These are phyloP conservation scores for Aspergillus ruber DNA, from an alignment of 2,329 filamentous ascomycete species.

Conservation along the genomic window DNA sequence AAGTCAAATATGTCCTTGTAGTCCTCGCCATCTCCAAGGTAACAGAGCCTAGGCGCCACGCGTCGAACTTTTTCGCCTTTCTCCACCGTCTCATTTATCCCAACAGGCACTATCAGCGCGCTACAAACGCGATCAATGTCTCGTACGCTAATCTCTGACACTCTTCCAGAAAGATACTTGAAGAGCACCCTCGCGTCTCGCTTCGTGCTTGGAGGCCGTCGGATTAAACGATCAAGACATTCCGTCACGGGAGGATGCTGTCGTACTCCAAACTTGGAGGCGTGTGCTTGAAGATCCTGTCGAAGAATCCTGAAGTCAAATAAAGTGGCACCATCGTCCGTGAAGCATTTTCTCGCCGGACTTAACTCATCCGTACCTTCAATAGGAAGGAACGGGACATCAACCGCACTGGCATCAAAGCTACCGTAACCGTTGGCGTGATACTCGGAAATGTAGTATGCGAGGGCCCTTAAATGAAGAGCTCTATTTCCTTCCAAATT, in stretches of 20 bases:
- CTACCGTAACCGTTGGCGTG: slow-evolving; percentile 67
- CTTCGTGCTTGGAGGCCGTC: slow-evolving; percentile 62
- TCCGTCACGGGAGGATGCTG: slow-evolving; percentile 70
- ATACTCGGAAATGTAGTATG: slow-evolving; percentile 77
- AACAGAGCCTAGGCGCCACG: slow-evolving; percentile 67
- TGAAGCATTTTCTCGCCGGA: slow-evolving; percentile 70
- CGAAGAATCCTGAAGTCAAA: slow-evolving; percentile 75
- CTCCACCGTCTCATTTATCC: slow-evolving; percentile 25
- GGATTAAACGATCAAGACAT: slow-evolving; percentile 67
- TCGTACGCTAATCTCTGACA: slow-evolving; percentile 63
- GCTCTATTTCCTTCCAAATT: slow-evolving; percentile 45
- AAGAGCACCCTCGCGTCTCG: slow-evolving; percentile 67
- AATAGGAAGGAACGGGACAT: slow-evolving; percentile 63
- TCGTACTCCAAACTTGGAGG: slow-evolving; percentile 79
- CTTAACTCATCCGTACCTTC: slow-evolving; percentile 61
- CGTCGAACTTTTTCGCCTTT: slow-evolving; percentile 45
- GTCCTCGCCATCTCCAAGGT: slow-evolving; percentile 64
- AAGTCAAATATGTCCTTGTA: slow-evolving; percentile 95
- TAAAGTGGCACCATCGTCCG: slow-evolving; percentile 67
- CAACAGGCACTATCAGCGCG: slow-evolving; percentile 66
- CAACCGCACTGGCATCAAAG: slow-evolving; percentile 53
- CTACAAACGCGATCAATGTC: slow-evolving; percentile 56
- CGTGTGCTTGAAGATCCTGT: slow-evolving; percentile 70
- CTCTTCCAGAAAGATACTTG: slow-evolving; percentile 71
- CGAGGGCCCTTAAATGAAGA: slow-evolving; percentile 64